Evolutionary conservation across 805 yeast species (phyloP).

Genomic region (Ogataea allantospora): DNA sequence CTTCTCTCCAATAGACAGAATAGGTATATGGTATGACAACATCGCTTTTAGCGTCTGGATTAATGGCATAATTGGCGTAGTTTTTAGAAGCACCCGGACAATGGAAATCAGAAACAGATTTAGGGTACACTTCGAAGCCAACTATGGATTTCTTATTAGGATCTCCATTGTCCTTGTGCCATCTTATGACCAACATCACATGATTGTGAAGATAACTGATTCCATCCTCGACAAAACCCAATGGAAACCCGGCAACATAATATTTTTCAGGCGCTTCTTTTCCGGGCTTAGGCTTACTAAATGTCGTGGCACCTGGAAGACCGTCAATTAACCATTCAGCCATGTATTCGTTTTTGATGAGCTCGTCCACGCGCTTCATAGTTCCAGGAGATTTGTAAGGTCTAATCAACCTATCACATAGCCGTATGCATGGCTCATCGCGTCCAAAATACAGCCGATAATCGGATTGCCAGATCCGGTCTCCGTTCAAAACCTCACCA

Average conservation of each 20-base stretch:
- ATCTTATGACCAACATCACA: constrained; percentile 75
- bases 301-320: constrained; percentile 86
- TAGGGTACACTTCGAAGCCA: constrained; percentile 88
- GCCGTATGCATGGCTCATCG: constrained; percentile 62
- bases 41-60: constrained; percentile 39
- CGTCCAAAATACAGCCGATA: constrained; percentile 60
- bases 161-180: constrained; percentile 48
- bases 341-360: constrained; percentile 68
- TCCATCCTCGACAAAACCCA: constrained; percentile 67
- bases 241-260: constrained; percentile 83
- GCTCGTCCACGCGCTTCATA: constrained; percentile 52
- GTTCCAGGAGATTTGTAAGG: constrained; percentile 39
- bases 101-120: constrained; percentile 60
- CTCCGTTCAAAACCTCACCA: constrained; percentile 79
- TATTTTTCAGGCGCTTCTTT: constrained; percentile 50
- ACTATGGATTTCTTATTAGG: constrained; percentile 56
- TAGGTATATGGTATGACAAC: constrained; percentile 71
- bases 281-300: constrained; percentile 53
- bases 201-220: constrained; percentile 72
- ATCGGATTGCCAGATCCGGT: constrained; percentile 73
- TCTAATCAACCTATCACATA: constrained; percentile 63
- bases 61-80: constrained; percentile 55
- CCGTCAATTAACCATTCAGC: constrained; percentile 85
- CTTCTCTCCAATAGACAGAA: constrained; percentile 88
- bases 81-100: constrained; percentile 76